A percentile compares a stretch with the other conserved stretches of the same genome.
These are phyloP conservation scores for Verticillium tricorpus DNA, from an alignment of 2,329 filamentous ascomycete genomes.

Conservation along the genomic window DNA sequence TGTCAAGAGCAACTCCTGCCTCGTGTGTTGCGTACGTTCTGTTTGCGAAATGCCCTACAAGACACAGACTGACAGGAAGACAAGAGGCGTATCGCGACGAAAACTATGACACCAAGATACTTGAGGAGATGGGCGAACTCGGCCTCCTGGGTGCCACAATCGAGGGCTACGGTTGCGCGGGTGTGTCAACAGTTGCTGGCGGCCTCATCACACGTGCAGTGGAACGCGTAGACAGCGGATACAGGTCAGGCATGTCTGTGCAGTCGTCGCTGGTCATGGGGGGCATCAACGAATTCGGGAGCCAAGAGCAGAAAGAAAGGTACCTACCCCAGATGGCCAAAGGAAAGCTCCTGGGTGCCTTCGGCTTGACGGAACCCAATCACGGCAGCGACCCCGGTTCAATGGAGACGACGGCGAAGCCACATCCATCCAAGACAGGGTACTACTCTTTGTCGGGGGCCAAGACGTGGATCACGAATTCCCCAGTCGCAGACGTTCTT, in stretches of 20 bases:
- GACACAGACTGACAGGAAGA: slow-evolving; percentile 1
- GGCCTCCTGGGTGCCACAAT: slow-evolving; percentile 86
- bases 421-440: slow-evolving; percentile 78
- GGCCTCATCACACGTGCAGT: slow-evolving; percentile 87
- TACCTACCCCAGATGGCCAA: slow-evolving; percentile 78
- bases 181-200: slow-evolving; percentile 81
- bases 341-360: slow-evolving; percentile 77
- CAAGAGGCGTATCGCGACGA: slow-evolving; percentile 81
- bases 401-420: slow-evolving; percentile 84
- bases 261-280: slow-evolving; percentile 94
- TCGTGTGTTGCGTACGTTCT: slow-evolving; percentile 70
- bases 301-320: slow-evolving; percentile 81
- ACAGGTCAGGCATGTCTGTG: slow-evolving; percentile 89
- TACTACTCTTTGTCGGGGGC: slow-evolving; percentile 74
- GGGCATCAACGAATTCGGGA: slow-evolving; percentile 82
- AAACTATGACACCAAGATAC: slow-evolving; percentile 77
- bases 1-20: slow-evolving; percentile 88
- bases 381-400: slow-evolving; percentile 88
- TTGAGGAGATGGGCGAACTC: slow-evolving; percentile 88
- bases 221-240: slow-evolving; percentile 86
- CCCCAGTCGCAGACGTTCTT: slow-evolving; percentile 79
- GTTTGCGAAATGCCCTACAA: not conserved
- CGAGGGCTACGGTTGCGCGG: slow-evolving; percentile 82
- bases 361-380: slow-evolving; percentile 88
- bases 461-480: slow-evolving; percentile 97